A percentile compares a stretch with the other conserved stretches of the same genome.
These are phyloP conservation scores for Umbelopsis vinacea DNA, from an alignment of 192 early-diverging fungal species.

Conservation along the genomic window DNA sequence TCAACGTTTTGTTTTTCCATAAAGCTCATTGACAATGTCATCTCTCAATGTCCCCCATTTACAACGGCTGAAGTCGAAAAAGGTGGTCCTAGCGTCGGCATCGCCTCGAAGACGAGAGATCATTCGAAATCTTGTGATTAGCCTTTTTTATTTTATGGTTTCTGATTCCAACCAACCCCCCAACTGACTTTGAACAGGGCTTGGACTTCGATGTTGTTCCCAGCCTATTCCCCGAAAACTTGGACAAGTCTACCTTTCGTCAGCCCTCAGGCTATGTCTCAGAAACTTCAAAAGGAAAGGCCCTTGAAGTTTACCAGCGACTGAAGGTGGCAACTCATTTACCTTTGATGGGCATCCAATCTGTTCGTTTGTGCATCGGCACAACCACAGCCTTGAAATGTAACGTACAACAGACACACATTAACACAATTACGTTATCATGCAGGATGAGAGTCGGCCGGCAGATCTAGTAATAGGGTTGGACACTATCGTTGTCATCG, in stretches of 20 bases:
- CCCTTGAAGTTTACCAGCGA: constrained; percentile 66
- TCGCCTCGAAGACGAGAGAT: constrained; percentile 85
- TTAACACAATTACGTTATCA: too few relatives aligned
- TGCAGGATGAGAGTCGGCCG: neutral
- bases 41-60: constrained; percentile 3
- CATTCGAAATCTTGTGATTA: constrained; percentile 52
- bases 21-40: neutral
- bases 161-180: neutral
- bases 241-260: constrained; percentile 68
- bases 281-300: constrained; percentile 73
- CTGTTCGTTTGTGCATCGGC: neutral
- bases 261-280: constrained; percentile 70
- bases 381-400: too few relatives aligned
- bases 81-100: constrained; percentile 75
- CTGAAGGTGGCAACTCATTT: constrained; percentile 42
- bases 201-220: constrained; percentile 66
- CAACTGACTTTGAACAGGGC: constrained; percentile 45
- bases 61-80: constrained; percentile 44
- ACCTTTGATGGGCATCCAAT: neutral
- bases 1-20: neutral
- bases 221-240: constrained; percentile 79
- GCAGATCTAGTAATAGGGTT: constrained; percentile 75
- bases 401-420: too few relatives aligned
- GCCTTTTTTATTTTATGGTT: neutral
- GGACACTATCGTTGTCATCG: constrained; percentile 80